phyloP scores from a whole-genome alignment of 495 filamentous ascomycete genomes.

The Penicillium malachiteum region DNA sequence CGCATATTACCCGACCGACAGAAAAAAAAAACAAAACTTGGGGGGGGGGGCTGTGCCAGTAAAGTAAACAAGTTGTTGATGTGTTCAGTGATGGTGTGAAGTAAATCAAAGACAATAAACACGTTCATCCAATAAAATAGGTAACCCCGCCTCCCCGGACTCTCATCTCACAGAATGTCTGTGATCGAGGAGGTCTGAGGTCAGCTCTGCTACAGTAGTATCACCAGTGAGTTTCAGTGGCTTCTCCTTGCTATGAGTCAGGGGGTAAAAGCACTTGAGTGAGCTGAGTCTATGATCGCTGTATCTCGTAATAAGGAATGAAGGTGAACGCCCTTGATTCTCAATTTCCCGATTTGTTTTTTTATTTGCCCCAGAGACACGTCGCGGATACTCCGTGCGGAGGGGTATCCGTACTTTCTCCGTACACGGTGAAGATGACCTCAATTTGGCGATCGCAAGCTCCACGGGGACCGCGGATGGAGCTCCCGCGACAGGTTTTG shows the following conservation, averaged over 20 bases:
- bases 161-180: background rate
- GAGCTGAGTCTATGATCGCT: too few species aligned
- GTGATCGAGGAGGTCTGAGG: slow-evolving; percentile 9
- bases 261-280: too few species aligned
- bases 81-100: too few species aligned
- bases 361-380: slow-evolving; percentile 6
- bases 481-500: slow-evolving; percentile 7
- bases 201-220: slow-evolving; percentile 9
- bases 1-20: slow-evolving; percentile 5
- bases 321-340: background rate
- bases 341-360: background rate
- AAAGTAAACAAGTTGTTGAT: too few species aligned
- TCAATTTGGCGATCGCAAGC: slow-evolving; percentile 9
- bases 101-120: too few species aligned
- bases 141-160: background rate
- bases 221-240: background rate
- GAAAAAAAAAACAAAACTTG: background rate
- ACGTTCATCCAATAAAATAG: background rate
- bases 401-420: background rate
- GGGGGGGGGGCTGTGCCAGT: too few species aligned
- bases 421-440: slow-evolving; percentile 5
- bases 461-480: slow-evolving; percentile 11
- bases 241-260: slow-evolving; percentile 13
- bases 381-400: slow-evolving; percentile 7
- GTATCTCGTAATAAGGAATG: background rate